Evolutionary conservation across 306 rosid species (phyloP), one percentile per base, ranked within the genome.

Genomic region (Quercus berberidifolia): DNA sequence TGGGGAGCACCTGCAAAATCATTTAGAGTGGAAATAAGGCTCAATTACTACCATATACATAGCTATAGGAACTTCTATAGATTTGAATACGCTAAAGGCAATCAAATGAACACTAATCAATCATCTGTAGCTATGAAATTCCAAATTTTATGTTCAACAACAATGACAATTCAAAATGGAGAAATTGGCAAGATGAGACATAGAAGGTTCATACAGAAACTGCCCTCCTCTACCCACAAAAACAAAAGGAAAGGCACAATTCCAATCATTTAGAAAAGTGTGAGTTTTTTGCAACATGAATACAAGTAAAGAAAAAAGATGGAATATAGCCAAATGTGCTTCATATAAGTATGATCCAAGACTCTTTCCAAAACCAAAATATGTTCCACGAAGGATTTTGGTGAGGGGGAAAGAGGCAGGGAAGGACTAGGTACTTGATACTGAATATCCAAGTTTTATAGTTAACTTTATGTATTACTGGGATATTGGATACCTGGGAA

Each of bases 1-100:
- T 93, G 99, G 25, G 99, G 99, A 73, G 98, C 93, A 54, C 99
- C 99, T 95, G 87, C 54, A 86, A n/a, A 76, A 79, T 74, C 54
- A 10, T 72, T 46, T 23, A 51, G 13, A 25, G 26, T 9, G 28
- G 25, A 68, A 68, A 38, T 78, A 56, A 81, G 77, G 55, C 74
- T 5, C 52, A 68, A 1, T 26, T 15, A 63, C 35, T 63, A 63
- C n/a, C 41, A 12, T 25, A 59, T 28, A 30, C 5, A 15, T 28
- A 30, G 12, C 14, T 18, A 18, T 60, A 17, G 71, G 71, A 64
- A 64, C 11, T 64, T 31, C 46, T 64, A 30, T 26, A 64, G 17
- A 5, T 30, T 64, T 3, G 43, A 13, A 64, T 26, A 31, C 49
- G 1, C 13, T 31, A 17, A 30, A n/a, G 31, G 46, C 19, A 38